phyloP scores from a whole-genome alignment of 768 basidiomycete species.

The Boletus coccyginus region DNA sequence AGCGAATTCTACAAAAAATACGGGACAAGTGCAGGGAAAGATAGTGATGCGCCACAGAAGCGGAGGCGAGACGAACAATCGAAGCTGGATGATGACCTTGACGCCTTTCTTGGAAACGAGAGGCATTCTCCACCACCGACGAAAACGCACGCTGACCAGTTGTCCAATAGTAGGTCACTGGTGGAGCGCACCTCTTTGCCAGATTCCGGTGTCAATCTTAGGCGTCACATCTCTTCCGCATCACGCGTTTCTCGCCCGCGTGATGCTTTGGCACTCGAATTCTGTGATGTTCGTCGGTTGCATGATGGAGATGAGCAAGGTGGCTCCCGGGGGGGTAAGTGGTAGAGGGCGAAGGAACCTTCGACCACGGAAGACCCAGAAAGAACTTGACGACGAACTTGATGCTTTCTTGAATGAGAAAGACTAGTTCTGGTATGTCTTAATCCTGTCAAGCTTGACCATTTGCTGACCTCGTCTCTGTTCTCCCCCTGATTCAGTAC shows the following conservation, averaged over 20 bases:
- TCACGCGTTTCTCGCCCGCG: conserved; percentile 13
- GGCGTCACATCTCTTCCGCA: conserved; percentile 45
- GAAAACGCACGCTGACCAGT: conserved; percentile 68
- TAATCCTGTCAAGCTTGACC: background rate
- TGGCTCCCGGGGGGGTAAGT: conserved; percentile 27
- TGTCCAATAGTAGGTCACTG: conserved; percentile 50
- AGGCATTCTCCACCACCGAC: conserved; percentile 49
- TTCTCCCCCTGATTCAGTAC: background rate
- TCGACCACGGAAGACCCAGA: conserved; percentile 56
- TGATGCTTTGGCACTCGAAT: conserved; percentile 13
- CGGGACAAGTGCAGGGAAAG: conserved; percentile 63
- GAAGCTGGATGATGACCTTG: conserved; percentile 64
- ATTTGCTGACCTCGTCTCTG: conserved; percentile 2
- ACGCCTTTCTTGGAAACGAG: conserved; percentile 60
- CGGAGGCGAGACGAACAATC: conserved; percentile 39
- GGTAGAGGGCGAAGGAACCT: conserved; percentile 38
- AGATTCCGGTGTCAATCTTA: conserved; percentile 40
- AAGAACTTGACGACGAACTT: conserved; percentile 80
- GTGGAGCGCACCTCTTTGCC: conserved; percentile 54
- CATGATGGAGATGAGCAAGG: conserved; percentile 23
- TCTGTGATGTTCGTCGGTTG: conserved; percentile 16
- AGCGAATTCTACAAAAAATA: conserved; percentile 82
- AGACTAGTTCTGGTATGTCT: conserved; percentile 29
- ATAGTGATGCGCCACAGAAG: conserved; percentile 39
- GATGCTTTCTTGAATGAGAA: conserved; percentile 70